Evolutionary conservation across 2,329 filamentous ascomycete genomes (phyloP), one percentile per base, ranked within the genome.

Genomic region (Claviceps fusiformis): DNA sequence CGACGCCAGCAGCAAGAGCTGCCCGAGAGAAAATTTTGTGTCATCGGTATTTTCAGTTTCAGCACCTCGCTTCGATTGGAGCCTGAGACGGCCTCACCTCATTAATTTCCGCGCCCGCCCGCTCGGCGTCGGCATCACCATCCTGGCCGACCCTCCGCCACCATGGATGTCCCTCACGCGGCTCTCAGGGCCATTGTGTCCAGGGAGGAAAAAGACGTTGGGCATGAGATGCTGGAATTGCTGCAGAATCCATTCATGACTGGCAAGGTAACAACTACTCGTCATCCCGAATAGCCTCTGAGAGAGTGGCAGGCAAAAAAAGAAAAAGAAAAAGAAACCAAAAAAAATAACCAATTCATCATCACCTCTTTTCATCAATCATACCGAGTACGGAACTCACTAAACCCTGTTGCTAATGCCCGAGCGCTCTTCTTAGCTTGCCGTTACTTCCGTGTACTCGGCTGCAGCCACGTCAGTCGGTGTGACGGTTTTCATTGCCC

Each of bases 381-480:
- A 24, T 24, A 24, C 3, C 31, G 31, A 33, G 31, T 33, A 33
- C 31, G 2, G 3, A 24, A 24, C 24, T 24, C 24, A 24, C 24
- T 24, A 24, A 24, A 24, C 24, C 24, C 24, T 24, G 24, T 24
- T 24, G 33, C 33, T 33, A 33, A 33, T 33, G 9, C 9, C 2
- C 6, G 9, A 6, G 9, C 33, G 6, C 6, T 33, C 33, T 33
- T 39, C 35, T 41, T 47, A 70, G 67, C 66, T 70, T 44, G 57
- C 59, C 49, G 58, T 59, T 47, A 62, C 62, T 33, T 86, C 90
- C 47, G 77, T 96, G 57, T 83, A 85, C 70, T 86, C 88, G 56
- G 89, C 91, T 51, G 73, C 97, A 48, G 87, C 76, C 59, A 89
- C 87, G 27, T 95, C 92, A 3, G 67, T 96, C 48, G 86, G 82